Evolutionary conservation across 108 stramenopile genomes (phyloP), one percentile per base, ranked within the genome.

Genomic region (Discostella stelligeroides): DNA sequence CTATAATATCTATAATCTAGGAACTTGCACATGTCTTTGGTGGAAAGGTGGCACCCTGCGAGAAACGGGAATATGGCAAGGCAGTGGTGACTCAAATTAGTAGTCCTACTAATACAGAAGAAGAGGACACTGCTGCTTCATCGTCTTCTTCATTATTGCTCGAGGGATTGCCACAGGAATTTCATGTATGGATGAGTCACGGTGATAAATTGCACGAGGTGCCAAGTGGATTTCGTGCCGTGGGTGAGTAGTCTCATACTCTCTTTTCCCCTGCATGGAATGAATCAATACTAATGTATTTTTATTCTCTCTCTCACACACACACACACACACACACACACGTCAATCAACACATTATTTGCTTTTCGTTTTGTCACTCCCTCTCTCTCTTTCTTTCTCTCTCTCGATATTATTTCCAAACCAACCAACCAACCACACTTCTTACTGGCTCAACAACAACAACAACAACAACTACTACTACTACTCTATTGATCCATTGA

Each of bases 141-240:
- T 88, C 81, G 17, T 91, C 94, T 75, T 51, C 85, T 29, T 84
- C 82, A 40, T 46, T 34, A 9, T 60, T 98, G n/a, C 85, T 98
- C 57, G 88, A 85, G 8, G 95, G 86, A 29, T 74, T 95, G 46
- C 94, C 95, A 24, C 78, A 87, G 12, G 85, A 91, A 29, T 86
- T 93, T 69, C 84, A 86, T 69, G 89, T 98, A 87, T 98, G 98
- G 98, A 99, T 99, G 99, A 93, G 92, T 61, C 99, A 99, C 80
- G 97, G 97, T n/a, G 99, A 99, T 66, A 98, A 98, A 77, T 69
- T 98, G 20, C 84, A 82, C 55, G 73, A 68, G 41, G 84, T 96
- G 17, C 97, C 98, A 0, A 82, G 86, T 15, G 98, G 97, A n/a
- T 99, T 98, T 68, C 86, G 86, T 43, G 63, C 79, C 42, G 90